Evolutionary conservation across 1,284 basidiomycete species (phyloP).

Genomic region (Ceratobasidium sp.): DNA sequence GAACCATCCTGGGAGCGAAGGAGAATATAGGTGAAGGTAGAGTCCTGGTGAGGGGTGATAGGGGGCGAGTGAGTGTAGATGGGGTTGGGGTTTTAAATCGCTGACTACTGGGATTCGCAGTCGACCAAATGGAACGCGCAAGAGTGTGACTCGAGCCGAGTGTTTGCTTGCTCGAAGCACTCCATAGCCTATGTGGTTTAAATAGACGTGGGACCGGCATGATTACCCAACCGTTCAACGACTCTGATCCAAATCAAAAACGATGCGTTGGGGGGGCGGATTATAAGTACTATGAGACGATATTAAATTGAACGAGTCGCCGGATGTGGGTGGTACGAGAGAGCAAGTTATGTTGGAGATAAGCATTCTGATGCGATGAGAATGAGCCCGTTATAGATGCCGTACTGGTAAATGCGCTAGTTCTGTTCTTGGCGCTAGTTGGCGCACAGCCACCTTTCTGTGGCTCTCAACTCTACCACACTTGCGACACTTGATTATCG

Average conservation of each 20-base stretch:
- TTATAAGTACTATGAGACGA: not conserved
- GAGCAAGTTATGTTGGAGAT: not conserved
- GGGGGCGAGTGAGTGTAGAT: not conserved
- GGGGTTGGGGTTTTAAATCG: not conserved
- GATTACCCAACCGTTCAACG: not conserved
- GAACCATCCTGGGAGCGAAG: slow-evolving; percentile 55
- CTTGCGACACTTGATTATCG: not conserved
- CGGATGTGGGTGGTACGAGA: not conserved
- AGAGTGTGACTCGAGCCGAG: slow-evolving; percentile 21
- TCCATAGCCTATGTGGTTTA: not conserved
- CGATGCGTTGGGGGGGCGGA: not conserved
- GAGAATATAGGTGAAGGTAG: not conserved
- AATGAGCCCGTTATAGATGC: slow-evolving; percentile 7
- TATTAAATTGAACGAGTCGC: not conserved
- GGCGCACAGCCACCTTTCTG: not conserved
- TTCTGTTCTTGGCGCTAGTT: no score
- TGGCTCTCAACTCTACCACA: not conserved
- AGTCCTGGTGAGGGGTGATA: not conserved
- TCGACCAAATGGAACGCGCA: not conserved
- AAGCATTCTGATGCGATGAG: slow-evolving; percentile 21
- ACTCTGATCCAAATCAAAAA: slow-evolving; percentile 10
- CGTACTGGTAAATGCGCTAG: not conserved
- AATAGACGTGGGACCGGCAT: slow-evolving; percentile 13
- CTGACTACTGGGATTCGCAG: not conserved
- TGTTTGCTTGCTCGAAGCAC: not conserved